These are phyloP conservation scores for Anethum foeniculum DNA, from an alignment of 140 eudicot species.

Conservation along the genomic window DNA sequence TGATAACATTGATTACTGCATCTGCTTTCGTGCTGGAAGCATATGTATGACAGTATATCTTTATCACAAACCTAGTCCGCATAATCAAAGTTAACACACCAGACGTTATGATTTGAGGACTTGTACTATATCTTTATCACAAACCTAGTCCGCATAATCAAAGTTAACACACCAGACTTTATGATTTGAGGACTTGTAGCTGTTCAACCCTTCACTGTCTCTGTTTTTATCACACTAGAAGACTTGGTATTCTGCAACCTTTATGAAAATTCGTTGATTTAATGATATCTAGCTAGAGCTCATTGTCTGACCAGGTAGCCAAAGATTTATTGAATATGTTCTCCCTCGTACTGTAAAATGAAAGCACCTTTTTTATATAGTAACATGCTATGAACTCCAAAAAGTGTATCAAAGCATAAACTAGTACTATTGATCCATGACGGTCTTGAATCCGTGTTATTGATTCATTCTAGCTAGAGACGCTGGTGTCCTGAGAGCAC, in stretches of 20 bases:
- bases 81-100: neutral
- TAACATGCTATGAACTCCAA: neutral
- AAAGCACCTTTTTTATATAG: no score
- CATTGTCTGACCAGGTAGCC: neutral
- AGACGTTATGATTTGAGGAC: neutral
- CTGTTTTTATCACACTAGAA: neutral
- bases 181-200: neutral
- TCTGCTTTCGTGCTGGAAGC: neutral
- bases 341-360: neutral
- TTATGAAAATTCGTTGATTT: neutral
- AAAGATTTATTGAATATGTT: neutral
- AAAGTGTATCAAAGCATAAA: neutral
- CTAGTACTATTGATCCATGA: neutral
- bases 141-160: neutral
- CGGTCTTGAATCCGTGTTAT: neutral
- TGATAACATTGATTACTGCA: no score
- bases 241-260: neutral
- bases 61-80: neutral
- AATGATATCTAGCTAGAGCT: neutral
- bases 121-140: no score
- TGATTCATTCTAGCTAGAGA: no score
- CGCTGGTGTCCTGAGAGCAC: no score
- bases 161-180: neutral
- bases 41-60: neutral
- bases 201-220: neutral